Conservation (phyloP, 805 yeast genomes). For the Saturnispora sekii region DNA sequence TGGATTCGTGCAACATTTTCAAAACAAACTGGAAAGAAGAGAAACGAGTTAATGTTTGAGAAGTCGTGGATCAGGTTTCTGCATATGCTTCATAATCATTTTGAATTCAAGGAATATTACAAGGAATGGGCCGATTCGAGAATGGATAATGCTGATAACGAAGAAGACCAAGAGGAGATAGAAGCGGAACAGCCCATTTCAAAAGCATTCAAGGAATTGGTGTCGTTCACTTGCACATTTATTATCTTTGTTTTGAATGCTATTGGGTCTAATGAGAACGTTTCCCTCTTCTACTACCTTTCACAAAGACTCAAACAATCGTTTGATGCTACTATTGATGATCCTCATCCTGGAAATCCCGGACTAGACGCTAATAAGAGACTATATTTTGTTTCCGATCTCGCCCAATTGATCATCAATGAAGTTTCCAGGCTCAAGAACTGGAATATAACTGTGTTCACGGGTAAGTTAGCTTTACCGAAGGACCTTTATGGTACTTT, state of each 20-base stretch:
- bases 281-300: constrained; percentile 64
- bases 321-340: constrained; percentile 43
- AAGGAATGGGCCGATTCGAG: constrained; percentile 11
- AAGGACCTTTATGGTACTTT: constrained; percentile 55
- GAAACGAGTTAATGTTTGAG: constrained; percentile 47
- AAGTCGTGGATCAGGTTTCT: constrained; percentile 56
- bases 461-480: constrained; percentile 64
- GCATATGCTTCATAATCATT: constrained; percentile 66
- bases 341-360: constrained; percentile 18
- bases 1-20: constrained; percentile 62
- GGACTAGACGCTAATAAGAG: constrained; percentile 20
- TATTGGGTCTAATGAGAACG: constrained; percentile 55
- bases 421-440: constrained; percentile 44
- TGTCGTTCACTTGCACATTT: constrained; percentile 48
- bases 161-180: constrained; percentile 3
- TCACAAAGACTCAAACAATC: constrained; percentile 75
- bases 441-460: constrained; percentile 75
- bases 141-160: constrained; percentile 10
- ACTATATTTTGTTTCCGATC: constrained; percentile 61
- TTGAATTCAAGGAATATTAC: constrained; percentile 43
- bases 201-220: constrained; percentile 19
- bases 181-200: constrained; percentile 22
- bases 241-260: constrained; percentile 49
- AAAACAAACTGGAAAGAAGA: constrained; percentile 23
- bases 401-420: constrained; percentile 57